These are phyloP conservation scores for Pseudogymnoascus sp. DNA, from an alignment of 2,329 filamentous ascomycete species.

Conservation along the genomic window DNA sequence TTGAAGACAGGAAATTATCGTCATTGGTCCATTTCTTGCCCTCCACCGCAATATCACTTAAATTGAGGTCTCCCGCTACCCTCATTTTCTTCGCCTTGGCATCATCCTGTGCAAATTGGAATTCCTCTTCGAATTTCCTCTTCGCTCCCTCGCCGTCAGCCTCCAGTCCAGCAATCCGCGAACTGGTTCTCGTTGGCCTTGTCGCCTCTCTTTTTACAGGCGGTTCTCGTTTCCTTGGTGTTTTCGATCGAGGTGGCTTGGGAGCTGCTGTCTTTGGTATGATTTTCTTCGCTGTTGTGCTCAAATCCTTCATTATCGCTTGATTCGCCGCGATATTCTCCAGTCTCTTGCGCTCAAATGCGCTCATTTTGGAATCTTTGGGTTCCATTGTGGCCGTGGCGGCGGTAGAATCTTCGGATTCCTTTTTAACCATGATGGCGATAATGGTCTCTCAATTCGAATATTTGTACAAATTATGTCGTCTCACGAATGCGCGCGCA, in stretches of 20 bases:
- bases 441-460: neutral
- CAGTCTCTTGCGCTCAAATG: slow-evolving; percentile 75
- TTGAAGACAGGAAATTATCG: slow-evolving; percentile 54
- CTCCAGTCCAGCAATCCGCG: slow-evolving; percentile 46
- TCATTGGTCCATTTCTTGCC: slow-evolving; percentile 67
- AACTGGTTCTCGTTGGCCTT: slow-evolving; percentile 48
- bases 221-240: slow-evolving; percentile 29
- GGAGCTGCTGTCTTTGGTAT: slow-evolving; percentile 45
- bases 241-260: slow-evolving; percentile 34
- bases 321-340: slow-evolving; percentile 85
- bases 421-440: neutral
- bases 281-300: slow-evolving; percentile 60
- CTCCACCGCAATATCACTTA: slow-evolving; percentile 70
- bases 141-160: slow-evolving; percentile 53
- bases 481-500: neutral
- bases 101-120: slow-evolving; percentile 45
- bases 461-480: neutral
- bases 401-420: neutral
- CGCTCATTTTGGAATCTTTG: slow-evolving; percentile 54
- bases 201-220: slow-evolving; percentile 39
- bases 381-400: slow-evolving; percentile 38
- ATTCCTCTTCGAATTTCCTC: slow-evolving; percentile 58
- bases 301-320: slow-evolving; percentile 69
- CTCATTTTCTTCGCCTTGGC: slow-evolving; percentile 54
- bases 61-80: slow-evolving; percentile 57